A percentile compares a stretch with the other conserved stretches of the same genome.
phyloP scores from a whole-genome alignment of 257 asterid species.

The Solanum okadae region DNA sequence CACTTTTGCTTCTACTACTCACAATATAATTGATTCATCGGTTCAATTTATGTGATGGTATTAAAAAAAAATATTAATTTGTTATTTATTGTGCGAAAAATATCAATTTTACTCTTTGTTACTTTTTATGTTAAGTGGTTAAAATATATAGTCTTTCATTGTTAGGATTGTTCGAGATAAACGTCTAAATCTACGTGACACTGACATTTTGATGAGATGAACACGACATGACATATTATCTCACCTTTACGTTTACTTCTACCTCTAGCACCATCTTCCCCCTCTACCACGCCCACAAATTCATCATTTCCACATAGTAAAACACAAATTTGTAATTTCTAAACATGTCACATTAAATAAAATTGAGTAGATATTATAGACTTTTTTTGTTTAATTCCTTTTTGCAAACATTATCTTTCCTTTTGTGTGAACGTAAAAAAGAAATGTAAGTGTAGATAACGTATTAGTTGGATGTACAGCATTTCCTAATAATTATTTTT shows the following conservation, averaged over 20 bases:
- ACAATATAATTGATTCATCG: background rate
- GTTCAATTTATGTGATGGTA: background rate
- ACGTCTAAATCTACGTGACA: background rate
- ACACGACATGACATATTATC: background rate
- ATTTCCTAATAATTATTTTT: background rate
- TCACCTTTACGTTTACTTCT: background rate
- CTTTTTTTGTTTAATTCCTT: background rate
- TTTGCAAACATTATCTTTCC: background rate
- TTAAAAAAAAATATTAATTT: too few species aligned
- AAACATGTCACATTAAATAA: background rate
- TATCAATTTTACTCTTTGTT: background rate
- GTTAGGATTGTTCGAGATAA: background rate
- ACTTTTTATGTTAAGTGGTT: background rate
- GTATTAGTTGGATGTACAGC: background rate
- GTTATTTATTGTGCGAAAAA: background rate
- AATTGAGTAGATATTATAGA: background rate
- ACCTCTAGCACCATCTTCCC: background rate
- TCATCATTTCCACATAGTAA: background rate
- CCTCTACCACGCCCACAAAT: background rate
- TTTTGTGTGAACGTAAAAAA: background rate
- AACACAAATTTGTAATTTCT: background rate
- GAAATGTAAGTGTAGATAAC: background rate
- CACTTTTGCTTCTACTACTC: background rate
- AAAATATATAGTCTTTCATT: background rate
- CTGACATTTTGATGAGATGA: background rate